Percentiles rank a stretch among this genome's conserved stretches.
These are phyloP conservation scores for Xerocomus minutiporus DNA, from an alignment of 1,284 basidiomycete species.

Conservation along the genomic window DNA sequence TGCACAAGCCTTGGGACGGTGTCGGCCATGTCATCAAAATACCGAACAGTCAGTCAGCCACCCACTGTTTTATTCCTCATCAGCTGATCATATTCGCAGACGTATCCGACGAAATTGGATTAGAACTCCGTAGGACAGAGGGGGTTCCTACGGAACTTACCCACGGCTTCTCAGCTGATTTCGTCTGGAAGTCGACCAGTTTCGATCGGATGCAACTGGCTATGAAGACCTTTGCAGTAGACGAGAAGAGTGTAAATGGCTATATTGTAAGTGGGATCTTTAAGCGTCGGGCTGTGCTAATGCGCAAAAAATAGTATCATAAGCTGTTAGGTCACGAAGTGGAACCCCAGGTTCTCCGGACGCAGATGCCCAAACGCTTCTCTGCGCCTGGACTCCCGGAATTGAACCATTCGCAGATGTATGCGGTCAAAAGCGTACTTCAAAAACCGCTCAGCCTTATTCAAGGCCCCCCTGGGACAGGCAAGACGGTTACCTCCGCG, in stretches of 20 bases:
- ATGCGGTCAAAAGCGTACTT: constrained; percentile 96
- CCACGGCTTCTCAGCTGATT: constrained; percentile 93
- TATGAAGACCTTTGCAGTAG: constrained; percentile 99
- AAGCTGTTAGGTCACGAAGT: constrained; percentile 96
- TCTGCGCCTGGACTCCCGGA: constrained; percentile 97
- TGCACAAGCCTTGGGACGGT: constrained; percentile 94
- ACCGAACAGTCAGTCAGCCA: constrained; percentile 79
- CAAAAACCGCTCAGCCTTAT: constrained; percentile 99
- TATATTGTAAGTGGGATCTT: constrained; percentile 67
- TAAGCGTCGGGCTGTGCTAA: constrained; percentile 9
- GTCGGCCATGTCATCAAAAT: constrained; percentile 98
- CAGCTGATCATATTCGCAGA: constrained; percentile 48
- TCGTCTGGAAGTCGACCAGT: constrained; percentile 99
- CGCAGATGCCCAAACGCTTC: constrained; percentile 95
- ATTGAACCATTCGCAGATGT: constrained; percentile 99
- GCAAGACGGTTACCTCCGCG: constrained; percentile 99
- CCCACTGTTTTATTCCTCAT: background rate
- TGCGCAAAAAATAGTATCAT: constrained; percentile 67
- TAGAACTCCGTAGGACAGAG: constrained; percentile 88
- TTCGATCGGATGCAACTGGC: constrained; percentile 99
- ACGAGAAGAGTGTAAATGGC: constrained; percentile 98
- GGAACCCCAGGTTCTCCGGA: constrained; percentile 83
- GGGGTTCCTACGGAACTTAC: constrained; percentile 95
- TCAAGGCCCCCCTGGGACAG: constrained; percentile 97
- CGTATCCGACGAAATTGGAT: constrained; percentile 94